These are phyloP conservation scores for Cercospora janseana DNA, from an alignment of 2,329 filamentous ascomycete species.

Conservation along the genomic window DNA sequence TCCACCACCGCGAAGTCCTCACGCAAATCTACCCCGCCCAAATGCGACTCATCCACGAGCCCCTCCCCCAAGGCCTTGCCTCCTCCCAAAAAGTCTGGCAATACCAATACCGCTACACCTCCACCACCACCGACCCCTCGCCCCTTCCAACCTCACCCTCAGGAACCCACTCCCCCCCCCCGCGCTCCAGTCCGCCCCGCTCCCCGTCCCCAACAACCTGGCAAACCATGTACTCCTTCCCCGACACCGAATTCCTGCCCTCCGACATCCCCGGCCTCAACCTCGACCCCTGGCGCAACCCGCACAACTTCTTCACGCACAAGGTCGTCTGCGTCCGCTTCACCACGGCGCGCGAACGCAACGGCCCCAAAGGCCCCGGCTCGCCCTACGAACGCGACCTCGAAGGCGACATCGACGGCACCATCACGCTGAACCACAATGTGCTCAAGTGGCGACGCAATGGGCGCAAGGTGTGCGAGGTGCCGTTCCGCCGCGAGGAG, in stretches of 20 bases:
- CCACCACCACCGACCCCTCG: too few species aligned
- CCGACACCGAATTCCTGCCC: slow-evolving; percentile 61
- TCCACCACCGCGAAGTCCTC: slow-evolving; percentile 29
- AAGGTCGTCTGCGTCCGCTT: slow-evolving; percentile 51
- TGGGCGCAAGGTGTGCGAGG: slow-evolving; percentile 40
- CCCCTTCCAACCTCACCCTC: too few species aligned
- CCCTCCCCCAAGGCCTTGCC: slow-evolving; percentile 25
- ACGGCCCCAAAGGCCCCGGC: slow-evolving; percentile 19
- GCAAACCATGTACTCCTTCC: slow-evolving; percentile 63
- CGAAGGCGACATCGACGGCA: slow-evolving; percentile 30
- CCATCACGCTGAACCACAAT: slow-evolving; percentile 28
- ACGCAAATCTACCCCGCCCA: slow-evolving; percentile 25
- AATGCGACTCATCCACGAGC: slow-evolving; percentile 23
- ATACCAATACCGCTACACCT: slow-evolving; percentile 37
- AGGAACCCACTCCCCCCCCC: not conserved
- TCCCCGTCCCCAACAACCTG: slow-evolving; percentile 43
- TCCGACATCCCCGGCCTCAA: slow-evolving; percentile 62
- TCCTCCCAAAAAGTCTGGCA: slow-evolving; percentile 44
- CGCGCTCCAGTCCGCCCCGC: not conserved
- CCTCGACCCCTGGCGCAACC: slow-evolving; percentile 52
- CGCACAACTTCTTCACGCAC: slow-evolving; percentile 55
- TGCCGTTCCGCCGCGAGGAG: slow-evolving; percentile 43
- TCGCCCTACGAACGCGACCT: slow-evolving; percentile 20
- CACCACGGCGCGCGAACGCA: slow-evolving; percentile 22
- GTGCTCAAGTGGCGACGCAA: slow-evolving; percentile 35